Evolutionary conservation across 31 red algal species (phyloP), one percentile per base, ranked within the genome.

Genomic region (Porphyra umbilicalis): DNA sequence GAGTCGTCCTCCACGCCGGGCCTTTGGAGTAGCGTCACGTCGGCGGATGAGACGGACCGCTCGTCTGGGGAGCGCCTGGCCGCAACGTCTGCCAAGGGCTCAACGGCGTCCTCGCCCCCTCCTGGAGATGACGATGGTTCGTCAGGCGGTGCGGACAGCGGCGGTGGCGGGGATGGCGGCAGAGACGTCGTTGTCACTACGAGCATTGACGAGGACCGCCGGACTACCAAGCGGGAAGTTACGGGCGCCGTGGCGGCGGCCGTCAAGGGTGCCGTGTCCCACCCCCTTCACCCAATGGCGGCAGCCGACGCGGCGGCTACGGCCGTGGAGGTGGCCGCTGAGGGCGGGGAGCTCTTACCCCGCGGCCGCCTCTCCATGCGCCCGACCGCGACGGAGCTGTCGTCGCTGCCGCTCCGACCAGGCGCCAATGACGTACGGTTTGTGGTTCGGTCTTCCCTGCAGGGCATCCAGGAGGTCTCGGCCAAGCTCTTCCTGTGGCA

Each of bases 401-500:
- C 77, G 32, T 42, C 83, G 35, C 83, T 99, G 39, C 83, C 85
- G 32, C 88, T 99, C 9, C 89, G 90, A 77, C 86, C 88, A 37
- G 97, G 97, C 33, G 77, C 89, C 20, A 99, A 99, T 76, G 83
- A 80, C 35, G 85, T 99, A 30, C 88, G 88, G 36, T 99, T 99
- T 84, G 79, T 88, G 31, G 97, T 99, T 15, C 85, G 92, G 74
- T 86, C 89, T 42, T 88, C 87, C 46, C 75, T 91, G 10, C 91
- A 92, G 68, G 83, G 83, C 32, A 34, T 81, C 15, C 88, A 90
- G 80, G 91, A 94, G 85, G 84, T 99, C 18, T 83, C 79, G 9
- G 88, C 90, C 38, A 78, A 89, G 40, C 92, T 99, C 30, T 99
- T 96, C 85, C 81, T 99, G 0, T 99, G 97, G 97, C 81, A 83